Conservation (phyloP, 1,284 basidiomycete genomes). For the Melampsora americana region DNA sequence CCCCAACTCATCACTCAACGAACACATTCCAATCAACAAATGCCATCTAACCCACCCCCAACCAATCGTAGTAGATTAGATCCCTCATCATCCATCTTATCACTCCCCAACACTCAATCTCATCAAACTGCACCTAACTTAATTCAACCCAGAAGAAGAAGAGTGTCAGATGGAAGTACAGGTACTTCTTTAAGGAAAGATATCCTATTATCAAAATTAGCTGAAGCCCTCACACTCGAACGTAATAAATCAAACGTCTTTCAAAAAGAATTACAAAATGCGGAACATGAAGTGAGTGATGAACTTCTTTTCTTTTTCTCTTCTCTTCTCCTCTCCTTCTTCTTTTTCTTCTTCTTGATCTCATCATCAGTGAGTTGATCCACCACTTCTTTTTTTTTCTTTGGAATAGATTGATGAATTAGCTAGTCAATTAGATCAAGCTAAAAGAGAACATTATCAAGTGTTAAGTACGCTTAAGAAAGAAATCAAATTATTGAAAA, state of each 20-base stretch:
- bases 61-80: constrained; percentile 19
- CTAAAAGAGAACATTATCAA: constrained; percentile 23
- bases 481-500: constrained; percentile 31
- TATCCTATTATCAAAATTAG: constrained; percentile 28
- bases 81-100: neutral
- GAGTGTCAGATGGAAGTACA: constrained; percentile 37
- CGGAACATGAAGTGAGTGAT: constrained; percentile 24
- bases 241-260: constrained; percentile 20
- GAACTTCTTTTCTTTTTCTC: too few relatives aligned
- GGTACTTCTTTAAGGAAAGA: constrained; percentile 26
- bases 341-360: too few relatives aligned
- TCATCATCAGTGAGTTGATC: too few relatives aligned
- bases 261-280: constrained; percentile 40
- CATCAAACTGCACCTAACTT: neutral
- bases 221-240: constrained; percentile 36
- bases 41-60: neutral
- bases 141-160: constrained; percentile 10
- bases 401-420: constrained; percentile 40
- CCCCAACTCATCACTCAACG: too few relatives aligned
- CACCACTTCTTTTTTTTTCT: neutral
- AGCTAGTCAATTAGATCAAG: constrained; percentile 29
- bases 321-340: too few relatives aligned
- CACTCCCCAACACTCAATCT: neutral
- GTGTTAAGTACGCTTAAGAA: constrained; percentile 16
- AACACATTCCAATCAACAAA: constrained; percentile 6